These are phyloP conservation scores for Trapa incisa DNA, from an alignment of 345 rosid species.

Conservation along the genomic window DNA sequence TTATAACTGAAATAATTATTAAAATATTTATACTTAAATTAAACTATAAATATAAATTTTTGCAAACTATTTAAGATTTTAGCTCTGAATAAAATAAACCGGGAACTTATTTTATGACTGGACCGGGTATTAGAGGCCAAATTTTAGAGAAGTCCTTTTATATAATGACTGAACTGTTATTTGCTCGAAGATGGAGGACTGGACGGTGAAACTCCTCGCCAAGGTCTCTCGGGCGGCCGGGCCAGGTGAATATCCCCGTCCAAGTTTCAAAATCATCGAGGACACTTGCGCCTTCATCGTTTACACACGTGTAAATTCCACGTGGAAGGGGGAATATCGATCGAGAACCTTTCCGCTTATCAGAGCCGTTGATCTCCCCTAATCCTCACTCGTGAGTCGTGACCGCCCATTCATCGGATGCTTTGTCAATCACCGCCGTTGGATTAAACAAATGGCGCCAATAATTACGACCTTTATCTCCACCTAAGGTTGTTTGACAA, in stretches of 20 bases:
- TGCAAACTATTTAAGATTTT: too few species aligned
- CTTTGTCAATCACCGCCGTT: constrained; percentile 5
- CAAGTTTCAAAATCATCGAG: not conserved
- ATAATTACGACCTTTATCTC: not conserved
- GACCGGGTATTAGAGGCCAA: not conserved
- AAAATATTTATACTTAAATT: too few species aligned
- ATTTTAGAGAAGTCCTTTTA: not conserved
- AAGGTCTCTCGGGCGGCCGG: not conserved
- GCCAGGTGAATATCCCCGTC: not conserved
- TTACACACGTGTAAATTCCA: not conserved
- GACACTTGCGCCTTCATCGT: not conserved
- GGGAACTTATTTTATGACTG: too few species aligned
- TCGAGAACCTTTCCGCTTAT: constrained; percentile 7
- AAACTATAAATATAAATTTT: too few species aligned
- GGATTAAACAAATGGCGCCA: not conserved
- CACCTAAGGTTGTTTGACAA: not conserved
- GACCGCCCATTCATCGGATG: constrained; percentile 3
- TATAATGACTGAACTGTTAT: not conserved
- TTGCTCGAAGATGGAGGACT: not conserved
- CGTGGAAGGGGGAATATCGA: not conserved
- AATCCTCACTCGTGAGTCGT: not conserved
- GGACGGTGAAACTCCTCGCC: not conserved
- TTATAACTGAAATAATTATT: too few species aligned
- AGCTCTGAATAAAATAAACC: too few species aligned
- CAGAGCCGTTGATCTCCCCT: not conserved